These are phyloP conservation scores for Ziziphus jujuba DNA, from an alignment of 306 rosid genomes.

Conservation along the genomic window DNA sequence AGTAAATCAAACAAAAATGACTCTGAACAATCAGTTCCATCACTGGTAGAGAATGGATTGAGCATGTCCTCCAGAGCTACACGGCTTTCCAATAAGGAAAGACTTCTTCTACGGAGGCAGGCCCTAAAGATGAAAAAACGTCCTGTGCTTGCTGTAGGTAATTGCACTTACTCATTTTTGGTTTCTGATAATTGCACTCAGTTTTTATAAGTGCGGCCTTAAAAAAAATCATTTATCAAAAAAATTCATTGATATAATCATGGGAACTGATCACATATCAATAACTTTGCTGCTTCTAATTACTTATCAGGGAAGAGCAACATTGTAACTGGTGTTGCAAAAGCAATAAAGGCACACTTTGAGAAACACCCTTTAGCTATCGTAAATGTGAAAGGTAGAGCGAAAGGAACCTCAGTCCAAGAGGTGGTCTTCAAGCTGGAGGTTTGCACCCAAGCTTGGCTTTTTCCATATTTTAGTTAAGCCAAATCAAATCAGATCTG, in stretches of 20 bases:
- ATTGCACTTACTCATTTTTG: constrained; percentile 16
- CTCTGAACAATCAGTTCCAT: constrained; percentile 33
- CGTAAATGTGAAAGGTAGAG: constrained; percentile 83
- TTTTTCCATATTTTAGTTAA: constrained; percentile 1
- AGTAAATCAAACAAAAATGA: constrained; percentile 28
- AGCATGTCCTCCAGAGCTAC: constrained; percentile 39
- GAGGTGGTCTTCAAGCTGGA: constrained; percentile 76
- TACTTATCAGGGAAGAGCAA: constrained; percentile 70
- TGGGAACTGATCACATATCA: constrained; percentile 2
- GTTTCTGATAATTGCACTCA: constrained; percentile 13
- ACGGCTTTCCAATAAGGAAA: constrained; percentile 72
- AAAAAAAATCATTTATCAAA: not conserved
- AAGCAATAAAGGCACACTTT: constrained; percentile 67
- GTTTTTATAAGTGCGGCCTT: constrained; percentile 1
- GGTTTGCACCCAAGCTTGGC: constrained; percentile 43
- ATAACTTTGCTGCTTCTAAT: constrained; percentile 6
- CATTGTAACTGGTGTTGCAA: constrained; percentile 67
- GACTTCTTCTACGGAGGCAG: constrained; percentile 80
- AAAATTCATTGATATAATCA: not conserved
- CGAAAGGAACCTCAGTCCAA: constrained; percentile 85
- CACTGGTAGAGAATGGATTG: constrained; percentile 27
- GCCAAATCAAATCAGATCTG: constrained; percentile 10
- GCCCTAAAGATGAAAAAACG: constrained; percentile 74
- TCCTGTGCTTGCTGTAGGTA: constrained; percentile 83
- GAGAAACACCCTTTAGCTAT: constrained; percentile 75